Base-by-base conservation (phyloP, 495 filamentous ascomycete species). In the Oleoguttula mirabilis region DNA sequence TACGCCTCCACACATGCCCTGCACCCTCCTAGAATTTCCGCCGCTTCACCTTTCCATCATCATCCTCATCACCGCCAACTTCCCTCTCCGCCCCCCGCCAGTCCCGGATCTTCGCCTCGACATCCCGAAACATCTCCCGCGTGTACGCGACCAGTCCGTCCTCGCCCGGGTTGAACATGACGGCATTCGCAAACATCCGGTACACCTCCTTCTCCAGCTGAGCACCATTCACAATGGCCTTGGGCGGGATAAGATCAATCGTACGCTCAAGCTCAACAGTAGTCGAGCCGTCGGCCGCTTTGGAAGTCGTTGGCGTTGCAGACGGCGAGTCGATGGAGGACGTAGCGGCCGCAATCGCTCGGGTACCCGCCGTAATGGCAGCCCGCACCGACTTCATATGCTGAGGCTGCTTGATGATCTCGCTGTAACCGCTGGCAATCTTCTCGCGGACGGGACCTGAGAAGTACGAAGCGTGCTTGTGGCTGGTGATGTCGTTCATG, bases 141-240 rank as follows among this genome's bases (percentile, higher is more conserved):
- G 87, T 79, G 50, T 88, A 82, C 22, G 79, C 80, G 17, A 90
- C 84, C 34, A 93, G 76, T 6, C 79, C 80, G 14, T 82, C 84
- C 54, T 87, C 82, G 40, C 85, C 80, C 0, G 80, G 75, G 50
- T 96, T 98, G 70, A 86, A 98, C 90, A 96, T 95, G 55, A 94
- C 77, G 11, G 88, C 88, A 55, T 98, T 98, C 37, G 84, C 80
- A 55, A 95, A 95, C 81, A 96, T 94, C 52, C 88, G 82, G 48
- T 90, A 85, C n/a, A 98, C 61, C 57, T 95, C 88, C 50, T 88
- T 86, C 56, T 98, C 90, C 11, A 98, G 67, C 57, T 98, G 90
- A 3, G 78, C 73, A n/a, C 78, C 83, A 62, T 96, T 98, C 57
- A 98, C 82, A 44, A 98, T 92, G 4, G 77, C 85, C 52, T 79